phyloP scores from a whole-genome alignment of 1,284 basidiomycete genomes.

The Cryptococcus jaspeensis region DNA sequence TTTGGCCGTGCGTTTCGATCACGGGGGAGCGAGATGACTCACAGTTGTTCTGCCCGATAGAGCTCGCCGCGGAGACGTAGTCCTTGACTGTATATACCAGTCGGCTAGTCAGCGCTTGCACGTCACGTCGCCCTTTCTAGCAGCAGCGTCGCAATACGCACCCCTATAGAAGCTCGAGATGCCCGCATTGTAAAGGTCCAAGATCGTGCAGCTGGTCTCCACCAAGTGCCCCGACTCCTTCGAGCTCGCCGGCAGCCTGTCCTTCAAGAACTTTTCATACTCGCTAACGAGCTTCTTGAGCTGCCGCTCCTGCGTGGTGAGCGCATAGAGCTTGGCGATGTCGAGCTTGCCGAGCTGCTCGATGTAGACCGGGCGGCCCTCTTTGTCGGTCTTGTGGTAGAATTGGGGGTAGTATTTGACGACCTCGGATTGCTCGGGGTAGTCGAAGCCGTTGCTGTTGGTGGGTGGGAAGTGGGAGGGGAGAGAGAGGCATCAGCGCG shows the following conservation, averaged over 20 bases:
- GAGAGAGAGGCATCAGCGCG: slow-evolving; percentile 1
- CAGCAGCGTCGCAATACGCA: slow-evolving; percentile 20
- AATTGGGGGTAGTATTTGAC: slow-evolving; percentile 94
- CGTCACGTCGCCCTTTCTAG: neutral
- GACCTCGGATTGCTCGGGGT: slow-evolving; percentile 78
- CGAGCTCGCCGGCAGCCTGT: slow-evolving; percentile 78
- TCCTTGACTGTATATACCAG: slow-evolving; percentile 64
- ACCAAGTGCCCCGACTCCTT: slow-evolving; percentile 73
- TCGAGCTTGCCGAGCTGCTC: slow-evolving; percentile 90
- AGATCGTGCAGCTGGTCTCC: slow-evolving; percentile 97
- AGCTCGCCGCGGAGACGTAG: slow-evolving; percentile 77
- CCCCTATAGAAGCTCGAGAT: slow-evolving; percentile 76
- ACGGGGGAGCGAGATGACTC: slow-evolving; percentile 16
- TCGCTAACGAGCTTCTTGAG: slow-evolving; percentile 86
- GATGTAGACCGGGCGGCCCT: slow-evolving; percentile 93
- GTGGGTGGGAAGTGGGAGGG: neutral
- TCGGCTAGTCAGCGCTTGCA: neutral
- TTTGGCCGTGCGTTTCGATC: no score
- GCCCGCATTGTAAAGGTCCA: slow-evolving; percentile 83
- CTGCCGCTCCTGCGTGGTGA: slow-evolving; percentile 85
- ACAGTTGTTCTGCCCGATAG: slow-evolving; percentile 84
- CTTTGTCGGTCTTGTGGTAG: slow-evolving; percentile 96
- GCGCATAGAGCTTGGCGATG: slow-evolving; percentile 73
- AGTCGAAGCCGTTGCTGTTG: slow-evolving; percentile 73
- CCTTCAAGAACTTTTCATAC: slow-evolving; percentile 84